Percentiles rank a stretch among this genome's conserved stretches.
Conservation (phyloP, 371 early-diverging fungal genomes). For the Dichotomocladium elegans region DNA sequence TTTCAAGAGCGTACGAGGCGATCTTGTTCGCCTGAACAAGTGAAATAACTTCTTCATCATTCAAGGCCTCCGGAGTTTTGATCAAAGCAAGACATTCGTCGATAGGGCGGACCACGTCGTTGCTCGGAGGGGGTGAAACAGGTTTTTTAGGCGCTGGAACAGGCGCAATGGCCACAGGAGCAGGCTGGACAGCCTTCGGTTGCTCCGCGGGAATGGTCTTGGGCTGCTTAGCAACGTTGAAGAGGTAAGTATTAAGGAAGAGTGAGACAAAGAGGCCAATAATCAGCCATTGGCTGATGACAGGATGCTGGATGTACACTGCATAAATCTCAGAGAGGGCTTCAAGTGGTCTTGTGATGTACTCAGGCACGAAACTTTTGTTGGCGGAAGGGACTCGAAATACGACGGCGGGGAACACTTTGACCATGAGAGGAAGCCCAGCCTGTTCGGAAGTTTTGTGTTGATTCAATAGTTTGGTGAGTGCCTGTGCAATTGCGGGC, state of each 20-base stretch:
- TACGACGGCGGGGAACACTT: slow-evolving; percentile 57
- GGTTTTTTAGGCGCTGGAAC: slow-evolving; percentile 7
- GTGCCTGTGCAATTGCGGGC: slow-evolving; percentile 33
- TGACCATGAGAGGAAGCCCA: slow-evolving; percentile 51
- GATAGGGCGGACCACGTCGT: slow-evolving; percentile 23
- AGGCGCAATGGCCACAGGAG: background rate
- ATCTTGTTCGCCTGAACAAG: slow-evolving; percentile 75
- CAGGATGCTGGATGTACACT: slow-evolving; percentile 53
- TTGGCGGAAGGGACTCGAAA: slow-evolving; percentile 45
- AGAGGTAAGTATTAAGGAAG: slow-evolving; percentile 57
- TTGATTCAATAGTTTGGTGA: slow-evolving; percentile 39
- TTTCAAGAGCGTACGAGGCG: slow-evolving; percentile 83
- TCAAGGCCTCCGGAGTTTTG: slow-evolving; percentile 42
- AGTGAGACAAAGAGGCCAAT: slow-evolving; percentile 48
- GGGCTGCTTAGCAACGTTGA: slow-evolving; percentile 49
- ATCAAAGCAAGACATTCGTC: slow-evolving; percentile 61
- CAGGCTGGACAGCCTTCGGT: slow-evolving; percentile 8
- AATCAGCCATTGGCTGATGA: slow-evolving; percentile 54
- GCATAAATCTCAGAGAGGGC: slow-evolving; percentile 43
- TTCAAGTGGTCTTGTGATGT: slow-evolving; percentile 36
- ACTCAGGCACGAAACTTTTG: slow-evolving; percentile 16
- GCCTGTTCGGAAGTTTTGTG: slow-evolving; percentile 37
- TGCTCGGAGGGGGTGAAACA: slow-evolving; percentile 8
- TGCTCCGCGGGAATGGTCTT: slow-evolving; percentile 18
- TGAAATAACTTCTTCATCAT: slow-evolving; percentile 72